Evolutionary conservation across 192 early-diverging fungal species (phyloP), one percentile per base, ranked within the genome.

Genomic region (Backusella psychrophila): DNA sequence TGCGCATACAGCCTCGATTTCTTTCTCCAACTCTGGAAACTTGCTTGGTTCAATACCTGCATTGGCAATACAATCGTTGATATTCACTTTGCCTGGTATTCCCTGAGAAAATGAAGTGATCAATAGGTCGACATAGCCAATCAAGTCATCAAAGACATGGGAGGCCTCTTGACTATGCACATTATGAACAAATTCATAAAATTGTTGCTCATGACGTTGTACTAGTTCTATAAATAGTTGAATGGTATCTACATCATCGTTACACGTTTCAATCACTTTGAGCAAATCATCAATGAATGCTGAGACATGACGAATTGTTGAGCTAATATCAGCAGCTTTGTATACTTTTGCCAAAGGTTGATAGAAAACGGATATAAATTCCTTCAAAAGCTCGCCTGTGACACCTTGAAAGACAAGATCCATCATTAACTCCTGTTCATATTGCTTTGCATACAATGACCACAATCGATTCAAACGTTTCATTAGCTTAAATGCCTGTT

Each of bases 181-280:
- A 5, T 82, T 82, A 52, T 87, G 85, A 15, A 89, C 86, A 75
- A 87, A 89, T 52, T 72, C 75, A 67, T 89, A 89, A 75, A 89
- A 89, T 33, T 72, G 80, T 29, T 79, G 78, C 4, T 86, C 69
- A 59, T 89, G 88, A 56, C 80, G 77, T 29, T 80, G 71, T n/a
- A 85, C 83, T 11, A 89, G 56, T 12, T 80, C 76, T 12, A 83
- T 84, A 78, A 82, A 85, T 53, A 38, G 78, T 77, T 78, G 85
- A 38, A 80, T 71, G n/a, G 42, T 69, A 14, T 73, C 83, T 11
- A 26, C 14, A 9, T 65, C 59, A 11, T 86, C 82, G 56, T 78
- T 56, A 4, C 79, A 73, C 33, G 83, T 70, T 38, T 86, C 87
- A 1, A 89, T 80, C 49, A 89, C 73, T 73, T 81, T 75, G 65